Base-by-base conservation (phyloP, 1,284 basidiomycete species). In the Papiliotrema terrestris region DNA sequence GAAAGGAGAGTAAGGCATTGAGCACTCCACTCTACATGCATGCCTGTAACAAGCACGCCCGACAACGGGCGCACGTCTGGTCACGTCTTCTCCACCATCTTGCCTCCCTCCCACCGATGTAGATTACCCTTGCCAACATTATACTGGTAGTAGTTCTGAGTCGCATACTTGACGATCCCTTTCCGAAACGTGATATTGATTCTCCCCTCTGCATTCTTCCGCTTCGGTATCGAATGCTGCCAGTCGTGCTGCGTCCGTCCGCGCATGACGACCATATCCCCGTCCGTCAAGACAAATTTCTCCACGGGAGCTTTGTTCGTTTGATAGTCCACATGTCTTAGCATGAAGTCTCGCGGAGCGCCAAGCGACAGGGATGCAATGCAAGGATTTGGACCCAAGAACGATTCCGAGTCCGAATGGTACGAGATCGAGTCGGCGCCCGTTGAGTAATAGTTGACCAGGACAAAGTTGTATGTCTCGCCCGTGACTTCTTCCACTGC, bases 111-210 rank as follows among this genome's bases (percentile, higher is more conserved):
- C 63, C 65, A 69, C 26, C 63, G 50, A 54, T 63, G 65, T 51
- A 69, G 60, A 14, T 55, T 52, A 2, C 69, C 69, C 39, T 56
- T 63, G 3, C 67, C 69, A 1, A 71, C 69, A 52, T 71, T 71
- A 46, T 71, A 73, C 47, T 62, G 56, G 49, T 65, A 59, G 55
- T 73, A 71, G 63, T 74, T 76, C 56, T 74, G 67, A 22, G 69
- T 77, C 8, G 74, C 74, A 42, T 62, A 66, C 26, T 57, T 62
- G 8, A 68, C 68, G 42, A 74, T 62, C 17, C 73, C 74, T 35
- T 68, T 68, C 45, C 76, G 62, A 55, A 78, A 78, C 5, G 76
- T 78, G 49, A 78, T 63, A 59, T 78, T 78, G 57, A 78, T 77
- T 44, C 76, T 56, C 19, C 71, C 71, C 19, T 65, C 65, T 3